Evolutionary conservation across 768 basidiomycete species (phyloP).

Genomic region (Tephrocybe rancida): DNA sequence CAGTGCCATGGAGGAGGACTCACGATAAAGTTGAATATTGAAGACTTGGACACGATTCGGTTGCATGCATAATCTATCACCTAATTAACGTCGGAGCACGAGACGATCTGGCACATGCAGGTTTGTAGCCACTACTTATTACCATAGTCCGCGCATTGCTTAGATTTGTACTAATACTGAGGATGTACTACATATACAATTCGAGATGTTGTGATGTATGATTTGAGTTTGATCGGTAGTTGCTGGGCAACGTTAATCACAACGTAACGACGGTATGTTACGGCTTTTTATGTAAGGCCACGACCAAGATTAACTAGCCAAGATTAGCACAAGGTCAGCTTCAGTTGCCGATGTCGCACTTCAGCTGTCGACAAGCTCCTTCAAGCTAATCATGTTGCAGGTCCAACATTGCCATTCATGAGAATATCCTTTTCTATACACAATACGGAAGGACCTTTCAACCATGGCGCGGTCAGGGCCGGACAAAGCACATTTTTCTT

Average conservation of each 20-base stretch:
- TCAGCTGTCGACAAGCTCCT: background rate
- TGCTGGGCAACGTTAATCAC: conserved; percentile 4
- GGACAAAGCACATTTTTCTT: conserved; percentile 5
- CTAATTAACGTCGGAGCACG: conserved; percentile 2
- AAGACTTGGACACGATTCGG: background rate
- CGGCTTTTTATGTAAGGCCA: background rate
- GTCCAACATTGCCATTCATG: conserved; percentile 11
- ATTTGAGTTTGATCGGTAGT: background rate
- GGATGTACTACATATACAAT: background rate
- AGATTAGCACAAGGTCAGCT: background rate
- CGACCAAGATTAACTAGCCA: background rate
- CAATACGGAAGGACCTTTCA: background rate
- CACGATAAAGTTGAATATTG: background rate
- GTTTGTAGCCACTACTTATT: background rate
- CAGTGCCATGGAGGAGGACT: background rate
- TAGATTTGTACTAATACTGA: conserved; percentile 4
- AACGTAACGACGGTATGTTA: background rate
- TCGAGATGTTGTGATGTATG: background rate
- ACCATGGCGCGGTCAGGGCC: background rate
- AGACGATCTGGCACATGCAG: background rate
- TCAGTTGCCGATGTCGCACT: background rate
- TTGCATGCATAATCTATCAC: conserved; percentile 9
- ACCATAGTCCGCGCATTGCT: background rate
- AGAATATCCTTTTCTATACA: background rate
- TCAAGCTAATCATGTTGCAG: conserved; percentile 9